Conservation (phyloP, 2,329 filamentous ascomycete species). For the Colletotrichum euphorbiae region DNA sequence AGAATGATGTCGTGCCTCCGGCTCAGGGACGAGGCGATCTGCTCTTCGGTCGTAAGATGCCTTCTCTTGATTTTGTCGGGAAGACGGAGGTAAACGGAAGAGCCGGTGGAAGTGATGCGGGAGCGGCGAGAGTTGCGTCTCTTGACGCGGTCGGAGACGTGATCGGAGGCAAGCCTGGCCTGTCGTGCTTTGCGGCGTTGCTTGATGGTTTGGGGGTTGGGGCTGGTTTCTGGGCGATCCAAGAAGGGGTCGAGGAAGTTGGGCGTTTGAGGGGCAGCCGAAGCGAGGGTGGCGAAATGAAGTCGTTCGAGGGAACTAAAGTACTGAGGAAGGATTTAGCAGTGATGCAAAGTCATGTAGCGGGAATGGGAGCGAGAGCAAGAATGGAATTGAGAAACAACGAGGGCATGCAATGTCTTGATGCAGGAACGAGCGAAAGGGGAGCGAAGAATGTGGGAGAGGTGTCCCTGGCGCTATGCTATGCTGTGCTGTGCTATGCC, state of each 20-base stretch:
- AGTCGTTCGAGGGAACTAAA: conserved; percentile 79
- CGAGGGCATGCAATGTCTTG: conserved; percentile 53
- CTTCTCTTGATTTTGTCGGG: conserved; percentile 79
- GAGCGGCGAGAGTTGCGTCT: conserved; percentile 47
- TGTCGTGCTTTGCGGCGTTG: conserved; percentile 32
- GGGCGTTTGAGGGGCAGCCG: conserved; percentile 31
- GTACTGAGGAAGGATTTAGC: conserved; percentile 62
- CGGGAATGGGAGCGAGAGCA: conserved; percentile 4
- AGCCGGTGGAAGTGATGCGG: conserved; percentile 64
- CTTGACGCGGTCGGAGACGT: conserved; percentile 46
- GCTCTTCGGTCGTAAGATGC: conserved; percentile 79
- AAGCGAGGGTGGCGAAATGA: conserved; percentile 58
- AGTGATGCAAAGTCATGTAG: conserved; percentile 26
- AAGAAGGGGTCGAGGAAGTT: conserved; percentile 31
- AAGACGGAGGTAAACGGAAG: conserved; percentile 75
- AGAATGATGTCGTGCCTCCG: conserved; percentile 58
- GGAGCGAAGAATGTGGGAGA: conserved; percentile 18
- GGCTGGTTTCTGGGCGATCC: conserved; percentile 8
- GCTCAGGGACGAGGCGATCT: conserved; percentile 67
- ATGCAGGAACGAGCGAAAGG: conserved; percentile 50
- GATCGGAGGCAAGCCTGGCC: conserved; percentile 45
- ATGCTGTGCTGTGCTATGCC: not conserved
- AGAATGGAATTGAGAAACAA: conserved; percentile 41
- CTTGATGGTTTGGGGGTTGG: conserved; percentile 39
- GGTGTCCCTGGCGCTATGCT: conserved; percentile 19